phyloP scores from a whole-genome alignment of 148 eudicot genomes.

The Heliosperma pusillum region DNA sequence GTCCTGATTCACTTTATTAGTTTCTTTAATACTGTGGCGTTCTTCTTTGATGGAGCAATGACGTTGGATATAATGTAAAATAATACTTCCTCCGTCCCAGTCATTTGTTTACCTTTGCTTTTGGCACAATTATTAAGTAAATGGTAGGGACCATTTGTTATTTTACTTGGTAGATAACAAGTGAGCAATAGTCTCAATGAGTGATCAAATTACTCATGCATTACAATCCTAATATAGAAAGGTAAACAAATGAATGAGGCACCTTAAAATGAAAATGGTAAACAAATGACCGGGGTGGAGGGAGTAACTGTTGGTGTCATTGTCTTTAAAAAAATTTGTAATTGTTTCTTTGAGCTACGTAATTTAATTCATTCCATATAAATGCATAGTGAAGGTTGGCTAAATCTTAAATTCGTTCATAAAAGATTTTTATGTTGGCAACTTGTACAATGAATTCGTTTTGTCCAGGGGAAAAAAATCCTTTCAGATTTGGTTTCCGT shows the following conservation, averaged over 20 bases:
- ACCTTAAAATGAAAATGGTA: too few species aligned
- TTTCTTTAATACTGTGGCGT: background rate
- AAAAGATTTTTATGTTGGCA: conserved; percentile 2
- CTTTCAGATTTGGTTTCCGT: background rate
- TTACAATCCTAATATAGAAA: too few species aligned
- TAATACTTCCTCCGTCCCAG: too few species aligned
- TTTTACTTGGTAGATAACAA: too few species aligned
- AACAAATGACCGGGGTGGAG: too few species aligned
- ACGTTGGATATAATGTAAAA: conserved; percentile 2
- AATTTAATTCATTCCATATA: background rate
- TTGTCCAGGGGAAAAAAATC: background rate
- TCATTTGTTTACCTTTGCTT: too few species aligned
- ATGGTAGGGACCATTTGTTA: too few species aligned
- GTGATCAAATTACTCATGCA: too few species aligned
- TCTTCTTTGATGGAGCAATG: background rate
- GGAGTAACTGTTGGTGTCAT: background rate
- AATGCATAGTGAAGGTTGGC: background rate
- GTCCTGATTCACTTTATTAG: background rate
- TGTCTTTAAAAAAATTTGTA: background rate
- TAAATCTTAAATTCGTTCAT: background rate
- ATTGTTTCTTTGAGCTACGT: background rate
- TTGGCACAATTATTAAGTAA: too few species aligned
- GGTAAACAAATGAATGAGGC: too few species aligned
- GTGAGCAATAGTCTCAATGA: too few species aligned
- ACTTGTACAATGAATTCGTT: background rate